phyloP scores from a whole-genome alignment of 2,329 filamentous ascomycete species.

The Alternaria metachromatica region DNA sequence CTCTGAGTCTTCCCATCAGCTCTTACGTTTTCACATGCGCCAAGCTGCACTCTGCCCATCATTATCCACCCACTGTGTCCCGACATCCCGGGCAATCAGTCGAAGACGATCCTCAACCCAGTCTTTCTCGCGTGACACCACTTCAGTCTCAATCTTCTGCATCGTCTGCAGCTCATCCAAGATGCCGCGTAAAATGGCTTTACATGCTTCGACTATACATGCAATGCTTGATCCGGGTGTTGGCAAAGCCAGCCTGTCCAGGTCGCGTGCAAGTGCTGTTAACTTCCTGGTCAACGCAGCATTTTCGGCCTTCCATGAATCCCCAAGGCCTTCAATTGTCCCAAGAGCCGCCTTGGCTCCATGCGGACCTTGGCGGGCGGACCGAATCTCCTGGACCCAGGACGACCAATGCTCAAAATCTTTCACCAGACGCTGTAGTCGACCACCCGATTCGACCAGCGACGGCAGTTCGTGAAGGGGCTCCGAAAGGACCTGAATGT shows the following conservation, averaged over 20 bases:
- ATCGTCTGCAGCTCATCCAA: slow-evolving; percentile 45
- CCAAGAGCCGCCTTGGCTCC: slow-evolving; percentile 13
- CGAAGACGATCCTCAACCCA: slow-evolving; percentile 46
- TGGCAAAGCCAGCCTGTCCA: slow-evolving; percentile 40
- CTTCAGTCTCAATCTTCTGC: slow-evolving; percentile 39
- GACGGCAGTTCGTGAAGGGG: slow-evolving; percentile 47
- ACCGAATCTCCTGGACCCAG: slow-evolving; percentile 38
- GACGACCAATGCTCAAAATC: slow-evolving; percentile 44
- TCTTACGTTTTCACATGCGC: slow-evolving; percentile 22
- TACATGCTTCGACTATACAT: slow-evolving; percentile 37
- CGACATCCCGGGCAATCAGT: slow-evolving; percentile 31
- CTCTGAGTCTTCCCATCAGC: neutral
- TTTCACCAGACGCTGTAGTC: slow-evolving; percentile 36
- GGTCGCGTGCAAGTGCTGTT: slow-evolving; percentile 36
- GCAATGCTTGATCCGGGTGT: slow-evolving; percentile 43
- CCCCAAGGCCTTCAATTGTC: slow-evolving; percentile 40
- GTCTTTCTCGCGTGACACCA: slow-evolving; percentile 41
- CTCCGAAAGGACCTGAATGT: slow-evolving; percentile 45
- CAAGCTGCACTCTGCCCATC: slow-evolving; percentile 28
- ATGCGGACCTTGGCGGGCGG: slow-evolving; percentile 18
- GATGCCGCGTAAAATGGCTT: slow-evolving; percentile 38
- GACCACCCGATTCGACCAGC: slow-evolving; percentile 41
- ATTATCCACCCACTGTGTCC: slow-evolving; percentile 15
- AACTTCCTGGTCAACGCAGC: slow-evolving; percentile 45
- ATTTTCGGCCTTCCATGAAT: slow-evolving; percentile 45